Evolutionary conservation across 208 protist genomes (phyloP).

Genomic region (Trypanosoma scelopori): DNA sequence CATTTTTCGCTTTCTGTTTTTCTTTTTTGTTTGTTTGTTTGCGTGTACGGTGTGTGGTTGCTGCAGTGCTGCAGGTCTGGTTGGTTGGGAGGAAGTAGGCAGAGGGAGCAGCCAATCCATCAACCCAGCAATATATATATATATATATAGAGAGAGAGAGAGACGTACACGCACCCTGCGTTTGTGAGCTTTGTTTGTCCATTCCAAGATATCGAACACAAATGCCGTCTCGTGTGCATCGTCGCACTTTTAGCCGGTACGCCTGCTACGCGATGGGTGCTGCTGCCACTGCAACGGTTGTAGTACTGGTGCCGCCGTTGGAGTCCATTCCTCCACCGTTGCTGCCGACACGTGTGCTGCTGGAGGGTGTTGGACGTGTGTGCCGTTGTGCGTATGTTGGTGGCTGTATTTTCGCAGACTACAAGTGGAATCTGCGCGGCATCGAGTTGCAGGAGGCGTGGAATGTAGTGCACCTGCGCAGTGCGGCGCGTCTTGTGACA

Average conservation of each 20-base stretch:
- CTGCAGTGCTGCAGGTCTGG: neutral
- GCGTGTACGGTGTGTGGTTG: too few relatives aligned
- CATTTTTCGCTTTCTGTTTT: slow-evolving; percentile 8
- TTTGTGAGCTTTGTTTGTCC: too few relatives aligned
- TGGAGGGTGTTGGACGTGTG: slow-evolving; percentile 79
- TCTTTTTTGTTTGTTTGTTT: too few relatives aligned
- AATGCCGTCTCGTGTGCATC: slow-evolving; percentile 22
- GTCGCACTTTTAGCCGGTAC: slow-evolving; percentile 26
- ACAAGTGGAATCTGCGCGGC: slow-evolving; percentile 55
- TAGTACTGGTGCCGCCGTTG: slow-evolving; percentile 62
- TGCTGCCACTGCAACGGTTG: slow-evolving; percentile 26
- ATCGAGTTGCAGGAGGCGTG: slow-evolving; percentile 50
- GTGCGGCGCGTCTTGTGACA: slow-evolving; percentile 66
- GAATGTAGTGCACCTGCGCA: slow-evolving; percentile 74
- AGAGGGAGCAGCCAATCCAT: neutral
- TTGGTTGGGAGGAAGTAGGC: slow-evolving; percentile 5
- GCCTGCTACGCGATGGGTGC: slow-evolving; percentile 24
- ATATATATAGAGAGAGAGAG: too few relatives aligned
- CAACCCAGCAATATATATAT: too few relatives aligned
- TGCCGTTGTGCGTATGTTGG: slow-evolving; percentile 71
- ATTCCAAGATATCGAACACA: neutral
- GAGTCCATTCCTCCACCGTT: slow-evolving; percentile 60
- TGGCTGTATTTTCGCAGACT: slow-evolving; percentile 69
- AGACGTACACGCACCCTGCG: too few relatives aligned
- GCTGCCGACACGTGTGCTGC: slow-evolving; percentile 68